These are phyloP conservation scores for Clarireedia hainanense DNA, from an alignment of 2,329 filamentous ascomycete genomes.

Conservation along the genomic window DNA sequence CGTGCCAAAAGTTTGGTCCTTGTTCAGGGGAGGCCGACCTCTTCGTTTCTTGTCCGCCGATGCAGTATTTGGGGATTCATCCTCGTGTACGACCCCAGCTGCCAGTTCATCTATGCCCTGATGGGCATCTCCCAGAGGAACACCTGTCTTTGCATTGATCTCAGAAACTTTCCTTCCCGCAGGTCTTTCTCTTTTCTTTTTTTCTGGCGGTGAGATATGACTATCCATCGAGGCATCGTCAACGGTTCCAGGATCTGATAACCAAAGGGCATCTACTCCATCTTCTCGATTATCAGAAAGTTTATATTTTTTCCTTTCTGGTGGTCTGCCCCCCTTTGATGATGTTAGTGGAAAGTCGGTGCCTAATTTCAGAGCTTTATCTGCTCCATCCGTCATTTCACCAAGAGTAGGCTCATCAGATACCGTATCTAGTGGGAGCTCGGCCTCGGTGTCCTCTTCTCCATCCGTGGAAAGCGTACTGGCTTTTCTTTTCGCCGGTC, in stretches of 20 bases:
- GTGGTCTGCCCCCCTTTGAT: too few relatives aligned
- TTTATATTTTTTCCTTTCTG: too few relatives aligned
- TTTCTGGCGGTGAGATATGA: not conserved
- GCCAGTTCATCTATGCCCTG: not conserved
- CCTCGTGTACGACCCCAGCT: not conserved
- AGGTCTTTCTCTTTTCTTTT: not conserved
- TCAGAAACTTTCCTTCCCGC: not conserved
- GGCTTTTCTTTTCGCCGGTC: not conserved
- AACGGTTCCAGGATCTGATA: too few relatives aligned
- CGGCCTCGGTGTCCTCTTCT: not conserved
- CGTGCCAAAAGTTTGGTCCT: not conserved
- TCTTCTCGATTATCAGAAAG: too few relatives aligned
- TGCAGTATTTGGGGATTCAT: not conserved
- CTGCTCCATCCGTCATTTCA: too few relatives aligned
- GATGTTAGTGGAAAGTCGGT: too few relatives aligned
- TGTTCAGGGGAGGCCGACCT: not conserved
- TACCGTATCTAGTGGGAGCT: not conserved
- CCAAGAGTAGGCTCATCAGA: not conserved
- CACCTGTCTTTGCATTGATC: not conserved
- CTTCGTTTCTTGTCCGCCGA: not conserved
- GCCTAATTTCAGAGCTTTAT: too few relatives aligned
- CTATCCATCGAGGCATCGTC: not conserved
- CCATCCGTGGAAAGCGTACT: not conserved
- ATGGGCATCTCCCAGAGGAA: not conserved
- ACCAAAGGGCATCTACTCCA: too few relatives aligned